phyloP scores from a whole-genome alignment of 179 eudicot species.

The Monotropa hypopitys region DNA sequence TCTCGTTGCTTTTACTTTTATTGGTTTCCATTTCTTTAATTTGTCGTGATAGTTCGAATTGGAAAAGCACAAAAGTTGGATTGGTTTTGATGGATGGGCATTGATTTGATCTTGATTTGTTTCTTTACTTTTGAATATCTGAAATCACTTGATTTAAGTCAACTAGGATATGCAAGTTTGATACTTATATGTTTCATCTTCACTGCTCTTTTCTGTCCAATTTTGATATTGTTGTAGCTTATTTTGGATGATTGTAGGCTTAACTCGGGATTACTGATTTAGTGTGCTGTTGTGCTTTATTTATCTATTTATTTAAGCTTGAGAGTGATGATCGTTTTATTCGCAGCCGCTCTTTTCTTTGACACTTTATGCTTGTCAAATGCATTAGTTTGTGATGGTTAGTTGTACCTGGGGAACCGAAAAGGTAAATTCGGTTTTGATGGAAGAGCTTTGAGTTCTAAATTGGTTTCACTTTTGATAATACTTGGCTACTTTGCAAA shows the following conservation, averaged over 20 bases:
- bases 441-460: neutral
- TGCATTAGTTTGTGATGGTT: neutral
- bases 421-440: neutral
- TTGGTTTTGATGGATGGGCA: too few relatives aligned
- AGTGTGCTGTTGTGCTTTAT: too few relatives aligned
- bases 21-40: too few relatives aligned
- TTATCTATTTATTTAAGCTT: neutral
- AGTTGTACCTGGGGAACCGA: neutral
- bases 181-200: neutral
- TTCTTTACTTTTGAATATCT: too few relatives aligned
- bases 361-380: neutral
- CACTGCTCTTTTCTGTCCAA: neutral
- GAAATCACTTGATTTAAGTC: too few relatives aligned
- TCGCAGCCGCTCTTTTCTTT: neutral
- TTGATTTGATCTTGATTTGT: too few relatives aligned
- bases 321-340: neutral
- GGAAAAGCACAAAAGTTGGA: too few relatives aligned
- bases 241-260: neutral
- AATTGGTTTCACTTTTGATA: neutral
- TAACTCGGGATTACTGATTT: neutral
- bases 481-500: neutral
- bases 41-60: too few relatives aligned
- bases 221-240: slow-evolving; percentile 1
- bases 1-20: too few relatives aligned
- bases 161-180: neutral